phyloP scores from a whole-genome alignment of 1,139 yeast genomes.

The Debaryomyces psychrophilus region DNA sequence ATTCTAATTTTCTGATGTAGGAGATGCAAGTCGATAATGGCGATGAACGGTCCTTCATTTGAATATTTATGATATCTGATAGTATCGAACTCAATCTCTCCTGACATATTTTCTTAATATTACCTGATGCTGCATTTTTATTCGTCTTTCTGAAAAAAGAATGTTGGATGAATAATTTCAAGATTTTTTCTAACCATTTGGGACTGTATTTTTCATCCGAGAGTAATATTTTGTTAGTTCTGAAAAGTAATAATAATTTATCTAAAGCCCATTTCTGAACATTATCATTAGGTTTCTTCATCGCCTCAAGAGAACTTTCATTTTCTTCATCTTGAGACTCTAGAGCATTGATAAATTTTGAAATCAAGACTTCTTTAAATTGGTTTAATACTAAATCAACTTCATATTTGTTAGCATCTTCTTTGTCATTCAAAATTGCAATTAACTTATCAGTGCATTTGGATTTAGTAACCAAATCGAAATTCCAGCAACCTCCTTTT shows the following conservation, averaged over 20 bases:
- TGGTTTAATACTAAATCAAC: conserved; percentile 19
- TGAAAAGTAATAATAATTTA: conserved; percentile 58
- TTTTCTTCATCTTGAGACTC: conserved; percentile 22
- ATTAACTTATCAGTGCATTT: conserved; percentile 63
- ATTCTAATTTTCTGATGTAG: conserved; percentile 31
- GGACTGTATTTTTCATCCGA: conserved; percentile 8
- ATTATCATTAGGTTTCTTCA: conserved; percentile 39
- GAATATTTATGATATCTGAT: conserved; percentile 55
- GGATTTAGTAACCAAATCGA: conserved; percentile 78
- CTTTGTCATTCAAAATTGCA: conserved; percentile 32
- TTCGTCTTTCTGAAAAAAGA: conserved; percentile 52
- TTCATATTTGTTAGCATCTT: conserved; percentile 19
- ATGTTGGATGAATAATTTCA: conserved; percentile 54
- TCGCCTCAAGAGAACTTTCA: conserved; percentile 18
- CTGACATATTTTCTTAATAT: conserved; percentile 46
- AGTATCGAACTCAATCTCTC: conserved; percentile 70
- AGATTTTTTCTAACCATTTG: conserved; percentile 43
- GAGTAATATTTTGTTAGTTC: conserved; percentile 46
- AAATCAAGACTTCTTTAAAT: conserved; percentile 28
- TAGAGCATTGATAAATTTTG: conserved; percentile 27
- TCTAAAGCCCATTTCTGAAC: conserved; percentile 71
- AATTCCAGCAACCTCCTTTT: conserved; percentile 66
- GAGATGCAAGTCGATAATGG: conserved; percentile 47
- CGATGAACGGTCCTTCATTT: conserved; percentile 61
- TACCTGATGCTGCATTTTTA: conserved; percentile 27